phyloP scores from a whole-genome alignment of 768 basidiomycete genomes.

The Tulasnella sp. region DNA sequence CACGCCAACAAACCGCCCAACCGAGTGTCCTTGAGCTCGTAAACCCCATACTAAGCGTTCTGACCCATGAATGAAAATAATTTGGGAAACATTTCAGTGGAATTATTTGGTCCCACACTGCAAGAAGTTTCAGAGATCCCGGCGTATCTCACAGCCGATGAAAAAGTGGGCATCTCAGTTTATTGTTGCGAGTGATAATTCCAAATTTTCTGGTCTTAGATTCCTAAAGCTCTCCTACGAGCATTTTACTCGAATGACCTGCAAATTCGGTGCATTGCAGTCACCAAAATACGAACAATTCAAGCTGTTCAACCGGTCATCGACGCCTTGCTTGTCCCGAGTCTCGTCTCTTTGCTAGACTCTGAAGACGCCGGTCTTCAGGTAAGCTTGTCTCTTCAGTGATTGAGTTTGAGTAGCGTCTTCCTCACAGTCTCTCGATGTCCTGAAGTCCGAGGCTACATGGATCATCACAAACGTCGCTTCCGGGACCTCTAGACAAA shows the following conservation, averaged over 20 bases:
- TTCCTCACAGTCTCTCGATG: background rate
- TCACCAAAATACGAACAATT: background rate
- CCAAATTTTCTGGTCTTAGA: background rate
- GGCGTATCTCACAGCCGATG: background rate
- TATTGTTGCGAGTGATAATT: background rate
- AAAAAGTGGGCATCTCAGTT: background rate
- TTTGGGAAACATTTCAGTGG: background rate
- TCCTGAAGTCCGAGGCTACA: background rate
- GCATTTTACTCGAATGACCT: background rate
- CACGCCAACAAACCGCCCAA: background rate
- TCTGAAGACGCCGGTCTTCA: background rate
- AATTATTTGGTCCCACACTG: background rate
- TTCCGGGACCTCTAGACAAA: background rate
- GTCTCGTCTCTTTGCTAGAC: background rate
- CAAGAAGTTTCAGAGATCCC: background rate
- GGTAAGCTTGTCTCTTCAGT: background rate
- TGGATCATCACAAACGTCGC: background rate
- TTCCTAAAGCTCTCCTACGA: background rate
- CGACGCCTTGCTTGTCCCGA: background rate
- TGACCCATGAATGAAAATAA: background rate
- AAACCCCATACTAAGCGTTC: background rate
- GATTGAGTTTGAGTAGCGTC: background rate
- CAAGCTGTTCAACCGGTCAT: background rate
- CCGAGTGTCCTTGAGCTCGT: background rate
- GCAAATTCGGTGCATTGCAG: background rate